These are phyloP conservation scores for Plectosphaerella cucumerina DNA, from an alignment of 2,329 filamentous ascomycete genomes.

Conservation along the genomic window DNA sequence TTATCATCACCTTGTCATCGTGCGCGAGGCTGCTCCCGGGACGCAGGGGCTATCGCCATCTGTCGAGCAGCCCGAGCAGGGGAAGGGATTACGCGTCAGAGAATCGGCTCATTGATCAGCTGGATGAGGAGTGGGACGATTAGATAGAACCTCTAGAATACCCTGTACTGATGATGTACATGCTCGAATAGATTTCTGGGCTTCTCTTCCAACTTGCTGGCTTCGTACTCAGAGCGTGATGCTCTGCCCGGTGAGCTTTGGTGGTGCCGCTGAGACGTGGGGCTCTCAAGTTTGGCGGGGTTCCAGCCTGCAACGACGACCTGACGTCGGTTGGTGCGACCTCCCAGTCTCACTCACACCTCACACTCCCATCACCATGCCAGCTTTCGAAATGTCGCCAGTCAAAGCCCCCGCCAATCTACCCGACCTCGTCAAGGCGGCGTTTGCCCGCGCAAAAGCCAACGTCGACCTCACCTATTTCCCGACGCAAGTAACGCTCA, in stretches of 20 bases:
- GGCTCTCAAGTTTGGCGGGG: neutral
- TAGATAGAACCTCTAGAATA: constrained; percentile 19
- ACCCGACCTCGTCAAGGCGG: constrained; percentile 43
- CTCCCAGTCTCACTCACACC: neutral
- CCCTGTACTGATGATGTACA: neutral
- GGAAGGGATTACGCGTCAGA: constrained; percentile 68
- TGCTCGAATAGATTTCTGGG: neutral
- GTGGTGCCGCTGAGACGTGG: neutral
- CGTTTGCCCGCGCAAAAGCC: constrained; percentile 43
- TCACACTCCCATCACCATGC: neutral
- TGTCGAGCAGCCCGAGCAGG: constrained; percentile 51
- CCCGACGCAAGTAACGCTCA: constrained; percentile 46
- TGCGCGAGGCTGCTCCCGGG: constrained; percentile 63
- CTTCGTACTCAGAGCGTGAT: neutral
- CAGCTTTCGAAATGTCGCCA: constrained; percentile 26
- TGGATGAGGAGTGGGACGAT: constrained; percentile 97
- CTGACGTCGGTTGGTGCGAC: neutral
- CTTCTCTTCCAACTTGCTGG: neutral
- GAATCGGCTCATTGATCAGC: constrained; percentile 89
- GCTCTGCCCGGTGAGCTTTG: neutral
- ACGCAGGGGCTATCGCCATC: constrained; percentile 62
- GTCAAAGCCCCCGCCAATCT: constrained; percentile 41
- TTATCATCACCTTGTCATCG: constrained; percentile 65
- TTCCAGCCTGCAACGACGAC: neutral
- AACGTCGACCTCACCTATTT: constrained; percentile 50